Evolutionary conservation across 2,329 filamentous ascomycete species (phyloP), one percentile per base, ranked within the genome.

Genomic region (Balansia obtecta): DNA sequence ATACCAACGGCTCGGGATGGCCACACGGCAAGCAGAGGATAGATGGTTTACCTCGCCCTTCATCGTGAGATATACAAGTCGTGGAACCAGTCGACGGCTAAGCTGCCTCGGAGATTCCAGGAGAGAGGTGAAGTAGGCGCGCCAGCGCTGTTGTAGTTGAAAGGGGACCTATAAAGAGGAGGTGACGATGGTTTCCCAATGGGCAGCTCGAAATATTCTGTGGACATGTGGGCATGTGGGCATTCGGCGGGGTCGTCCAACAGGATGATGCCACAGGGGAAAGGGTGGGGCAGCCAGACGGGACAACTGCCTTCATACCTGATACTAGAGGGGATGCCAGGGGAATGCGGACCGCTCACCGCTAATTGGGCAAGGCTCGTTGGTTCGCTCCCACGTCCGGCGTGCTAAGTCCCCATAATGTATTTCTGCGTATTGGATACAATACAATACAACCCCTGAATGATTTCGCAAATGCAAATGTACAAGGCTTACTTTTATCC

Each of bases 11-110:
- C 34, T n/a, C 7, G 18, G 39, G 45, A 3, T 1, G 15, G 20
- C 16, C 16, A 32, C n/a, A 20, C 15, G 3, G 7, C n/a, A 2
- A 27, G 30, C 1, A 20, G 27, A 9, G 42, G 15, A 47, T 41
- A n/a, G 10, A 52, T 44, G 45, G 68, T 74, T 65, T 65, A 77
- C 75, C 72, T 77, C 75, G 68, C 74, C 75, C 71, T 76, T 77
- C 75, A 77, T 53, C 30, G 32, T 50, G 11, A 65, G 55, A 57
- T 54, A 50, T 52, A 30, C 44, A 49, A 6, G 43, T 52, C 53
- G 30, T 38, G 32, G 18, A 58, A 48, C 54, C 51, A 54, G 53
- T 49, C 41, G 47, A 57, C 56, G 54, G 50, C 48, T 51, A 50
- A 43, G 33, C 40, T 44, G 41, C 45, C 33, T 44, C 45, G 38